A percentile compares a stretch with the other conserved stretches of the same genome.
These are phyloP conservation scores for Termitomyces sp. DNA, from an alignment of 768 basidiomycete species.

Conservation along the genomic window DNA sequence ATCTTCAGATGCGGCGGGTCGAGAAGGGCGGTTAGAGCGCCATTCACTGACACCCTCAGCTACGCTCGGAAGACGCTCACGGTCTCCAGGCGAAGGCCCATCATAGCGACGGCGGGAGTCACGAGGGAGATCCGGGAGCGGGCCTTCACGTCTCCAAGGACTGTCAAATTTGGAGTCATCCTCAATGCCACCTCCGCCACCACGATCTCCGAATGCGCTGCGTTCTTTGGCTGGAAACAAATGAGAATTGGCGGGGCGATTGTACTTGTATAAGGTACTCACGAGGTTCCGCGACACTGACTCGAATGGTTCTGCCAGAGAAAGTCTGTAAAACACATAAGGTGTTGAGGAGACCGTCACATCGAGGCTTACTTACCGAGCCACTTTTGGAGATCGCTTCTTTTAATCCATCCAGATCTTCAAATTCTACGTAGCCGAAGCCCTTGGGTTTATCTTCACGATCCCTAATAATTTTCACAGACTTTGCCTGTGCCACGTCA, in stretches of 20 bases:
- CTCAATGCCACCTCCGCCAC: constrained; percentile 34
- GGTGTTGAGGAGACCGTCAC: not conserved
- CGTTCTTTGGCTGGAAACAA: constrained; percentile 67
- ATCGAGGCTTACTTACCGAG: constrained; percentile 39
- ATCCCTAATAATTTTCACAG: constrained; percentile 90
- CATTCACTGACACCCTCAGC: constrained; percentile 66
- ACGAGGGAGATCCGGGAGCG: constrained; percentile 67
- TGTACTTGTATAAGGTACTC: constrained; percentile 30
- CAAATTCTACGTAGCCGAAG: constrained; percentile 96
- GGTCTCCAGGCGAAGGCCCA: constrained; percentile 39
- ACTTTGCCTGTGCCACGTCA: constrained; percentile 51
- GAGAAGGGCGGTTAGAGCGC: constrained; percentile 54
- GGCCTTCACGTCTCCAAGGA: constrained; percentile 85
- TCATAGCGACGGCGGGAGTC: constrained; percentile 67
- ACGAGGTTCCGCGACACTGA: constrained; percentile 97
- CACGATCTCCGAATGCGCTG: constrained; percentile 38
- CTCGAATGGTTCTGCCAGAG: constrained; percentile 75
- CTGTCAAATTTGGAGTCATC: constrained; percentile 81
- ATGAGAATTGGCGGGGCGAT: constrained; percentile 8
- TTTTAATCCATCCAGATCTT: constrained; percentile 81
- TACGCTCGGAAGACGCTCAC: constrained; percentile 36
- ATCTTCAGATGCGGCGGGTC: constrained; percentile 41
- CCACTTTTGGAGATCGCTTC: constrained; percentile 73
- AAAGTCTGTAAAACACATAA: constrained; percentile 42
- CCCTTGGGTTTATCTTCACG: constrained; percentile 94